Percentiles rank a stretch among this genome's conserved stretches.
phyloP scores from a whole-genome alignment of 345 rosid species.

The Moringa oleifera region DNA sequence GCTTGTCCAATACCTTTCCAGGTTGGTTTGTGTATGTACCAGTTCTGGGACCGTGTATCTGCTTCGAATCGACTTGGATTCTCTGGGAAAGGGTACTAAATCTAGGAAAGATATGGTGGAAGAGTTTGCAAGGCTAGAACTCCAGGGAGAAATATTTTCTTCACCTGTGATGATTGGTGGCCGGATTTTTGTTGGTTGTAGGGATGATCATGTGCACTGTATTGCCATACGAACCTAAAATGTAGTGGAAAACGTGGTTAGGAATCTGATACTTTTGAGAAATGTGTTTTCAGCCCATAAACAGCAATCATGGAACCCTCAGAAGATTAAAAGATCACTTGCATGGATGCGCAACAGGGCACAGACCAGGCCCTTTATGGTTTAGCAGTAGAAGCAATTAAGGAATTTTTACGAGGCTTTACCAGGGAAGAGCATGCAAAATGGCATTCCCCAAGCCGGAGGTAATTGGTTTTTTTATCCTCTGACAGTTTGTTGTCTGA shows the following conservation, averaged over 20 bases:
- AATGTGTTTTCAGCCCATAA: not conserved
- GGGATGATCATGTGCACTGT: constrained; percentile 79
- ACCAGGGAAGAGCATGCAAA: no score
- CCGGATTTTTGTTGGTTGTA: constrained; percentile 76
- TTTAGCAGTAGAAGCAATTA: no score
- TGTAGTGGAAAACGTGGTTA: constrained; percentile 3
- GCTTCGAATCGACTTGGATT: constrained; percentile 36
- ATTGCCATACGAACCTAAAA: constrained; percentile 31
- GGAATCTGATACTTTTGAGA: not conserved
- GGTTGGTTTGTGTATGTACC: constrained; percentile 73
- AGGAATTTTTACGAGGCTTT: no score
- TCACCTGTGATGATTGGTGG: constrained; percentile 96
- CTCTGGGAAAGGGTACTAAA: constrained; percentile 18
- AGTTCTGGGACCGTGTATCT: constrained; percentile 56
- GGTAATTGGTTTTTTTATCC: no score
- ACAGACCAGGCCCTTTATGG: no score
- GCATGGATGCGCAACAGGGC: no score
- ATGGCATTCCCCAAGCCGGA: no score
- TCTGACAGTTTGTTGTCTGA: no score
- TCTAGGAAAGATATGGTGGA: constrained; percentile 29
- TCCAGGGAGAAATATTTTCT: constrained; percentile 74
- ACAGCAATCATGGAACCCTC: no score
- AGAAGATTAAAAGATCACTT: no score
- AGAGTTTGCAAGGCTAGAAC: constrained; percentile 50
- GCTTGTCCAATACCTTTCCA: constrained; percentile 24